phyloP scores from a whole-genome alignment of 202 grass and related monocot genomes.

The Digitaria exilis region DNA sequence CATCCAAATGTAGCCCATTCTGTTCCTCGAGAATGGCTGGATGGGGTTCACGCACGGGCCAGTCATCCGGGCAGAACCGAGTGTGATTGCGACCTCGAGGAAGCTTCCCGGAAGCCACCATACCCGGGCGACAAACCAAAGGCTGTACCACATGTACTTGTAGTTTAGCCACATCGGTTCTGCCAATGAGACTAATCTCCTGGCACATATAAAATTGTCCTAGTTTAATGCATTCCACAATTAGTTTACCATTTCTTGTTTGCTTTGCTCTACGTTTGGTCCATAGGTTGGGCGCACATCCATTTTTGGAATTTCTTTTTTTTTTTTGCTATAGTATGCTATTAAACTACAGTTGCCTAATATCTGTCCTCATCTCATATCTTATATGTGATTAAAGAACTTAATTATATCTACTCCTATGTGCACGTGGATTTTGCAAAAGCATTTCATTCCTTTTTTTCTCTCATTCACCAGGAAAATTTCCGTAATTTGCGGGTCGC shows the following conservation, averaged over 20 bases:
- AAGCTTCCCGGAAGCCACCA: slow-evolving; percentile 43
- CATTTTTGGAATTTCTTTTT: background rate
- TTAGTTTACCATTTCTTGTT: background rate
- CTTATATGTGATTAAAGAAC: background rate
- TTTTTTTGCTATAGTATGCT: too few relatives aligned
- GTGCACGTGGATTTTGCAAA: background rate
- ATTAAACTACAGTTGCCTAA: background rate
- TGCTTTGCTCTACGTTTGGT: background rate
- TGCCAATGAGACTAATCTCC: background rate
- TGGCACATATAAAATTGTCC: background rate
- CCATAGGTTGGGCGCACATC: background rate
- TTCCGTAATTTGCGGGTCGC: slow-evolving; percentile 63
- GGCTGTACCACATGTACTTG: too few relatives aligned
- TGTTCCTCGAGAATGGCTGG: background rate
- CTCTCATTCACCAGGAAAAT: slow-evolving; percentile 56
- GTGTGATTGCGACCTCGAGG: slow-evolving; percentile 17
- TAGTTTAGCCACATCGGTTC: background rate
- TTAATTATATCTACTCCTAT: background rate
- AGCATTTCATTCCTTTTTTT: background rate
- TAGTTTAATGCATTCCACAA: background rate
- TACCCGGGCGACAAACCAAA: background rate
- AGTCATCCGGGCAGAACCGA: background rate
- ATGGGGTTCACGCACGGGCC: background rate
- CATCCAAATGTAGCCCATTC: background rate
- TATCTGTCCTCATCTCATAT: background rate